Evolutionary conservation across 179 eudicot species (phyloP), one percentile per base, ranked within the genome.

Genomic region (Beta macrorhiza): DNA sequence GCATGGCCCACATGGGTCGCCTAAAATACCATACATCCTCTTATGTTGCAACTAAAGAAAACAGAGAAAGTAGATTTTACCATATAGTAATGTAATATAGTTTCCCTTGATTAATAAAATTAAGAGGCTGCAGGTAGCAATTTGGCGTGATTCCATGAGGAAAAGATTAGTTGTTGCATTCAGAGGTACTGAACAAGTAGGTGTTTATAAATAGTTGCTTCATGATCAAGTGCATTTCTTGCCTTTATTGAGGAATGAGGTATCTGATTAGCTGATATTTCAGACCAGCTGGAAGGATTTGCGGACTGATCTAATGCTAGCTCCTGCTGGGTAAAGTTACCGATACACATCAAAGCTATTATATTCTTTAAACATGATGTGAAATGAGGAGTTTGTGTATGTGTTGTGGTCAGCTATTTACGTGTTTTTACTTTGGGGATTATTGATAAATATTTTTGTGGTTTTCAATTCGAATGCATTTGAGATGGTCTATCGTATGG

Each of bases 111-210:
- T 29, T 58, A 57, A 32, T 72, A 29, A 52, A 49, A 1, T 69
- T 78, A 53, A 80, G 76, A 77, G 58, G 76, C 76, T 87, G 91
- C 89, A 95, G 99, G 97, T 92, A 56, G 97, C 99, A 82, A 90
- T 96, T 82, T 96, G 99, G 99, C 99, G 98, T n/a, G 99, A 96
- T 89, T 77, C 87, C 20, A 42, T 73, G 2, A 88, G 90, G 74
- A 96, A 88, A 83, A 89, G 99, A 91, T 86, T 96, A 80, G 98
- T 96, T 64, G 90, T 93, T 87, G 96, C 99, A 84, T 96, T 96
- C 86, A 90, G 99, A 86, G 99, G 98, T 84, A 96, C 98, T 75
- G 99, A 96, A 85, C 99, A 96, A 88, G 99, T 95, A 92, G 80
- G 95, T 88, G 78, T 77, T 11, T 7, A 44, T 57, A 59, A n/a